Conservation (phyloP, 768 basidiomycete species). For the Galerina marginata region DNA sequence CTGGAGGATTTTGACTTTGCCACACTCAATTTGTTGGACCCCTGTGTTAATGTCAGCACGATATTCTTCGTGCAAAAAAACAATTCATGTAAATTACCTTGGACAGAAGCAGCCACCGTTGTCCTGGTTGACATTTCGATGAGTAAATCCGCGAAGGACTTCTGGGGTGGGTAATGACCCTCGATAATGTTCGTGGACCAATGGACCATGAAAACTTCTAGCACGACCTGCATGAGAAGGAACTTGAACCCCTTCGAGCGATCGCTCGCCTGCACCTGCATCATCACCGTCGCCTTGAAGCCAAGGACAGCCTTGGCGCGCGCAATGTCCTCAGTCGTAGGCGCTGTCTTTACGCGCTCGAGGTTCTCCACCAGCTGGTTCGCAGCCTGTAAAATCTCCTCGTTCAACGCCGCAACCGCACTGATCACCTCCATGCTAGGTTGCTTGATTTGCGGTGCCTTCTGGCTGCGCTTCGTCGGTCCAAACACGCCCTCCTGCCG, state of each 20-base stretch:
- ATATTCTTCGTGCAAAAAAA: neutral
- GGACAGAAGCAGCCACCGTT: neutral
- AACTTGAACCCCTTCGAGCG: constrained; percentile 5
- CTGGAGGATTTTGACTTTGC: constrained; percentile 23
- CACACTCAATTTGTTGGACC: constrained; percentile 13
- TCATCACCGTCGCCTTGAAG: constrained; percentile 16
- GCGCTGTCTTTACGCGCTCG: constrained; percentile 11
- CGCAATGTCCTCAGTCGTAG: neutral
- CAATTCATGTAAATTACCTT: neutral
- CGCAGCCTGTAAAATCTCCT: constrained; percentile 27
- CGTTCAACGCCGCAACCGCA: constrained; percentile 25
- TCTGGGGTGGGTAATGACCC: constrained; percentile 26
- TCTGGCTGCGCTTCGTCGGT: constrained; percentile 2
- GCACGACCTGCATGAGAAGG: constrained; percentile 24
- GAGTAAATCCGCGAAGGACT: constrained; percentile 29
- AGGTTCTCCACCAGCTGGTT: constrained; percentile 24
- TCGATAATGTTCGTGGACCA: constrained; percentile 31
- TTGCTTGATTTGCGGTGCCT: constrained; percentile 1
- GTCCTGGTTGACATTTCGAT: constrained; percentile 21
- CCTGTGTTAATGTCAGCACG: neutral
- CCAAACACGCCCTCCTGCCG: constrained; percentile 14
- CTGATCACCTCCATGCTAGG: constrained; percentile 25
- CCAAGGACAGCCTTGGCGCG: constrained; percentile 22
- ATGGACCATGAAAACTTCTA: constrained; percentile 29
- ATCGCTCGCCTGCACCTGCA: constrained; percentile 20